phyloP scores from a whole-genome alignment of 2,329 filamentous ascomycete genomes.

The Cladophialophora chaetospira region DNA sequence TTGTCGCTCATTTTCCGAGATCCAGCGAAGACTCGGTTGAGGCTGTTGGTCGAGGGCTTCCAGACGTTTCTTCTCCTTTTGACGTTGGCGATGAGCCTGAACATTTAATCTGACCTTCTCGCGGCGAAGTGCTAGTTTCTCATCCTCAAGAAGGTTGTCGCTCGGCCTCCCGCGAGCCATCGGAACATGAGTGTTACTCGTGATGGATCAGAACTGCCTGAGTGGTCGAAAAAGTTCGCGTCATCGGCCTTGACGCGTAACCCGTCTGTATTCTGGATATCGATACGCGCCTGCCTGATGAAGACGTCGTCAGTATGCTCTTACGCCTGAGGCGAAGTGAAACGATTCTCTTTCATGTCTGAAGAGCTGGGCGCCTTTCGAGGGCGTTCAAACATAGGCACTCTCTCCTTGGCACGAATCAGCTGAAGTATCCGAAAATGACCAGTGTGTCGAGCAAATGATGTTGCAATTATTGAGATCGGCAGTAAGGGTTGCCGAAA shows the following conservation, averaged over 20 bases:
- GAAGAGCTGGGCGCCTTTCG: no score
- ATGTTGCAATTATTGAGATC: background rate
- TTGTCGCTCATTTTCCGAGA: constrained; percentile 3
- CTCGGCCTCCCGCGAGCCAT: background rate
- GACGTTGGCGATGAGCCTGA: constrained; percentile 7
- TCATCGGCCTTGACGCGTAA: no score
- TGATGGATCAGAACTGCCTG: background rate
- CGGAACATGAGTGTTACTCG: background rate
- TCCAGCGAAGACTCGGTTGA: constrained; percentile 2
- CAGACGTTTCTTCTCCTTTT: constrained; percentile 8
- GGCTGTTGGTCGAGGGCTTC: background rate
- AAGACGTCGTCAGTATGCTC: no score
- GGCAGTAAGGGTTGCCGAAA: no score
- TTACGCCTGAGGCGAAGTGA: no score
- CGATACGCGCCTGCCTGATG: no score
- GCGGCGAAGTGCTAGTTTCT: background rate
- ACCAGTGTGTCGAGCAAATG: background rate
- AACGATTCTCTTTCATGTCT: no score
- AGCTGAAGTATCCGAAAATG: background rate
- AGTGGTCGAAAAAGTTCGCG: background rate
- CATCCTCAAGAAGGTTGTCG: background rate
- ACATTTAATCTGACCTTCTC: constrained; percentile 12
- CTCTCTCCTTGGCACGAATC: background rate
- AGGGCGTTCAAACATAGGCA: no score
- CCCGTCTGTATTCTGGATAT: no score